These are phyloP conservation scores for Triticum timopheevii DNA, from an alignment of 176 grass and related monocot species.

Conservation along the genomic window DNA sequence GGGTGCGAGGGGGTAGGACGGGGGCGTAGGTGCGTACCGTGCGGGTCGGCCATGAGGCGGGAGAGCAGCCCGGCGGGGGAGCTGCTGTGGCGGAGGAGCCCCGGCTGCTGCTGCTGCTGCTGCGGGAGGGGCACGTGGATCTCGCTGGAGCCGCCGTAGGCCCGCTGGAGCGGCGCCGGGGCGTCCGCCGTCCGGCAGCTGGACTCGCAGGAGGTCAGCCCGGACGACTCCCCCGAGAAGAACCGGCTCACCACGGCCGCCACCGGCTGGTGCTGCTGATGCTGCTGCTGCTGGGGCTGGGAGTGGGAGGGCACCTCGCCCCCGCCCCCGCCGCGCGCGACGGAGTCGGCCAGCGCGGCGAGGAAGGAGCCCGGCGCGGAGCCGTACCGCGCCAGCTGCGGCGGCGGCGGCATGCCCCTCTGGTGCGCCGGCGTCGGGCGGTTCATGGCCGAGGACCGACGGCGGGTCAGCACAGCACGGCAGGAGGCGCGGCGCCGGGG, in stretches of 20 bases:
- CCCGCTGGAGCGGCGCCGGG: not conserved
- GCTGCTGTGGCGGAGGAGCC: constrained; percentile 80
- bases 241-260: constrained; percentile 33
- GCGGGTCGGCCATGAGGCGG: constrained; percentile 69
- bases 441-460: constrained; percentile 36
- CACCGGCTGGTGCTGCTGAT: not conserved
- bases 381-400: constrained; percentile 58
- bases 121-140: constrained; percentile 32
- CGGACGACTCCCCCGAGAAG: constrained; percentile 61
- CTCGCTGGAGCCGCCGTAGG: constrained; percentile 43
- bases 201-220: constrained; percentile 70
- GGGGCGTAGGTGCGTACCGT: constrained; percentile 34
- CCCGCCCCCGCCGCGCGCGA: constrained; percentile 9
- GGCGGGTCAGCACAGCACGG: too few species aligned
- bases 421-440: constrained; percentile 22
- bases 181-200: constrained; percentile 48
- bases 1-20: too few species aligned
- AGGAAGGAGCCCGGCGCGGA: constrained; percentile 80
- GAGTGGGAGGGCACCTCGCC: not conserved
- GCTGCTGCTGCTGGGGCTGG: not conserved
- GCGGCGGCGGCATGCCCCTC: constrained; percentile 33
- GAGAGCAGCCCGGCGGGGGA: constrained; percentile 79
- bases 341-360: constrained; percentile 54
- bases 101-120: not conserved
- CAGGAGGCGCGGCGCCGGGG: not conserved